Conservation (phyloP, 345 rosid genomes). For the Lagerstroemia speciosa region DNA sequence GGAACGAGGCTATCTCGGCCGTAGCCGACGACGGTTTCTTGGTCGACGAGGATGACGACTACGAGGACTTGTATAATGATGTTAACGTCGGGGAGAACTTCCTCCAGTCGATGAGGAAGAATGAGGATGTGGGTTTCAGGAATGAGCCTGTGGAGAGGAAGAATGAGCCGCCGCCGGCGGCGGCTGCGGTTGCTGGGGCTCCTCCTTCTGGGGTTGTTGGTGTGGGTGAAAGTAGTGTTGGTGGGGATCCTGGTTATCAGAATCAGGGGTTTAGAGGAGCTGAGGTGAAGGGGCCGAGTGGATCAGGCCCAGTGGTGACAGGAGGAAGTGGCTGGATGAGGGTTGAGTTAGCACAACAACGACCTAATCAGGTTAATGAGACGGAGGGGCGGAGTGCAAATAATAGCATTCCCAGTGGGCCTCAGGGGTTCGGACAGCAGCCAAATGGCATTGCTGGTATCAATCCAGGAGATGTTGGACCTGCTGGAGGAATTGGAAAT, state of each 20-base stretch:
- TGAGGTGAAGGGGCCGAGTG: constrained; percentile 22
- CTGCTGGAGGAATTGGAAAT: constrained; percentile 10
- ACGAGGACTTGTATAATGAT: constrained; percentile 70
- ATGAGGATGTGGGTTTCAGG: constrained; percentile 32
- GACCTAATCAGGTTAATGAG: constrained; percentile 23
- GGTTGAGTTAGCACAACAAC: constrained; percentile 50
- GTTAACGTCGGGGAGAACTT: constrained; percentile 81
- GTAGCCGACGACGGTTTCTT: constrained; percentile 60
- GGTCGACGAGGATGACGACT: constrained; percentile 69
- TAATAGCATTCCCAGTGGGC: constrained; percentile 11
- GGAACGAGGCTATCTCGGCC: constrained; percentile 60
- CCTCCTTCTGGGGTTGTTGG: constrained; percentile 33
- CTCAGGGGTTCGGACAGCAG: constrained; percentile 18
- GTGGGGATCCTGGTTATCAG: constrained; percentile 22
- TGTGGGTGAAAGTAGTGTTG: constrained; percentile 27
- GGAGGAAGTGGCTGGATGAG: constrained; percentile 43
- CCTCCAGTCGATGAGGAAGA: constrained; percentile 49
- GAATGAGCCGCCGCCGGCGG: constrained; percentile 14
- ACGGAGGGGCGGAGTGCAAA: constrained; percentile 28
- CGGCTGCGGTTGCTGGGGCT: constrained; percentile 16
- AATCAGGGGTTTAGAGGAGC: constrained; percentile 29
- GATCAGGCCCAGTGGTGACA: background rate
- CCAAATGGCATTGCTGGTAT: constrained; percentile 12
- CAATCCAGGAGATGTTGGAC: constrained; percentile 14
- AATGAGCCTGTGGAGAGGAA: constrained; percentile 17